Base-by-base conservation (phyloP, 352 stramenopile genomes). In the Pythium sp. region DNA sequence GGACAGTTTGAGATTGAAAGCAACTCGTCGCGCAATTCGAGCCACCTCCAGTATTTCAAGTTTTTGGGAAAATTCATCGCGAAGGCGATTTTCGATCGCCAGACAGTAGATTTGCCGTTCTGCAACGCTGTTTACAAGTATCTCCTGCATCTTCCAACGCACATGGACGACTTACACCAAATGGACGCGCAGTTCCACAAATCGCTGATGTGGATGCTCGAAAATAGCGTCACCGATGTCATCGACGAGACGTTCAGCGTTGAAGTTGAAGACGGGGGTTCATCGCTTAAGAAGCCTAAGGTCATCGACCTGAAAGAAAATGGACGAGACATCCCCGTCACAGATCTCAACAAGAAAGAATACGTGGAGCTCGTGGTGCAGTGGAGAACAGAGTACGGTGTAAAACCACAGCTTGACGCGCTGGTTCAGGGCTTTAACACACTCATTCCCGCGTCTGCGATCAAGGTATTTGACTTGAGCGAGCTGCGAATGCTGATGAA, bases 191-290 rank as follows among this genome's bases (percentile, higher is more conserved):
- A 95, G 58, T 91, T 91, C 53, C 73, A 91, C 68, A 90, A 88
- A 34, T 94, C 86, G 8, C 73, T 97, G 1, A 15, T 80, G 20
- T 97, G 90, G 90, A 96, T 97, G 75, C 76, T 96, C 47, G 82
- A 94, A 43, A 93, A 97, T 67, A 80, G 91, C 26, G 84, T 97
- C 18, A 58, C 73, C 2, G 79, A 84, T 46, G 72, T 95, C 0
- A 89, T 97, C 32, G 87, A 92, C 41, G 90, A 97, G 66, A 96
- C 81, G 0, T 97, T 97, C 62, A 92, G 84, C n/a, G 86, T 97
- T 6, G 78, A 89, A 59, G 63, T 84, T 11, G 72, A 81, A 18
- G 58, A 62, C 22, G 59, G 58, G 0, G 18, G 30, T 51, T 53
- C 57, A 12, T 18, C 56, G 3, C n/a, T 46, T 11, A 76, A 74